These are phyloP conservation scores for Galerina marginata DNA, from an alignment of 768 basidiomycete genomes.

Conservation along the genomic window DNA sequence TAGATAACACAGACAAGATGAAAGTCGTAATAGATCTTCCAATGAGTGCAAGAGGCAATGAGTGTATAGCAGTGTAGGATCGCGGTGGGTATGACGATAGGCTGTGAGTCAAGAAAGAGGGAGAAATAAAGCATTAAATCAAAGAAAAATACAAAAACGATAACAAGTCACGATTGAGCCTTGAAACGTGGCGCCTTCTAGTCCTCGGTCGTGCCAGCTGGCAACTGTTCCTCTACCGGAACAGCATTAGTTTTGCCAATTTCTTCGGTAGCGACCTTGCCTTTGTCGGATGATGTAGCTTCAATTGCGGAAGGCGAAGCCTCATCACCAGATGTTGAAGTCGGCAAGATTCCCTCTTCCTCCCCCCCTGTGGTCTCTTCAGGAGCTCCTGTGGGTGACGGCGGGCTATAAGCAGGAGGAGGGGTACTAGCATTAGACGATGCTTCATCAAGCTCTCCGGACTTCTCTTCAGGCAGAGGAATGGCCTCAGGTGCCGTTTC, in stretches of 20 bases:
- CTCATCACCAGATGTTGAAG: background rate
- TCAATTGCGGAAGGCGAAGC: too few species aligned
- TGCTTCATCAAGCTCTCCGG: constrained; percentile 44
- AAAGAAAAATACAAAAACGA: background rate
- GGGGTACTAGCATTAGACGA: constrained; percentile 23
- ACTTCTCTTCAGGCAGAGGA: constrained; percentile 44
- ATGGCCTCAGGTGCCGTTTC: constrained; percentile 45
- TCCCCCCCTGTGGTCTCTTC: constrained; percentile 1
- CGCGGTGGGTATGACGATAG: background rate
- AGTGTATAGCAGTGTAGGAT: constrained; percentile 5
- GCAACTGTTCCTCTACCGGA: too few species aligned
- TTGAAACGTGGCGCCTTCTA: too few species aligned
- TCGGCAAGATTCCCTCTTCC: background rate
- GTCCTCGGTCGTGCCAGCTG: too few species aligned
- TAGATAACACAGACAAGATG: constrained; percentile 13
- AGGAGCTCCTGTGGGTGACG: background rate
- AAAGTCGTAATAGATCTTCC: constrained; percentile 13
- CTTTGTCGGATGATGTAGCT: too few species aligned
- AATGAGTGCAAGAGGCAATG: constrained; percentile 5
- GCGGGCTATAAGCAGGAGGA: constrained; percentile 13
- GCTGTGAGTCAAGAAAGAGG: background rate
- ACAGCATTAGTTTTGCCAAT: too few species aligned
- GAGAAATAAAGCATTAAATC: background rate
- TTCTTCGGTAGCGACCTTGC: too few species aligned
- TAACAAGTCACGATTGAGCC: too few species aligned